These are phyloP conservation scores for Lentinula sp. DNA, from an alignment of 768 basidiomycete genomes.

Conservation along the genomic window DNA sequence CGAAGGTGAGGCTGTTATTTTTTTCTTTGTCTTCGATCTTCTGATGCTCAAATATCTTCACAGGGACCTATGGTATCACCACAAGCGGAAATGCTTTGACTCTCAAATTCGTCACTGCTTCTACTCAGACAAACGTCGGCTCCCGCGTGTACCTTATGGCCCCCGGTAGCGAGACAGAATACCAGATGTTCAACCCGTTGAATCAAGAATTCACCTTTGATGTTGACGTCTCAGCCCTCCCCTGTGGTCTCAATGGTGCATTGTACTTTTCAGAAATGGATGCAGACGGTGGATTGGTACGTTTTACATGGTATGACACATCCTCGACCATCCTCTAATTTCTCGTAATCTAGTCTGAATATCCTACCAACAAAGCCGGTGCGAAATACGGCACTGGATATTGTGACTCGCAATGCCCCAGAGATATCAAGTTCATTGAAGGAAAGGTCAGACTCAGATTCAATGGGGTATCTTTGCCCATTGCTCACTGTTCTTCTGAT, in stretches of 20 bases:
- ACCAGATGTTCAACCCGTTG: conserved; percentile 44
- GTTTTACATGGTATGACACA: background rate
- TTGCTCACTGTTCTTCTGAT: conserved; percentile 17
- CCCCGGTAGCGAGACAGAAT: conserved; percentile 32
- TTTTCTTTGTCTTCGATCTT: background rate
- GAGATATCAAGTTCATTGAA: conserved; percentile 43
- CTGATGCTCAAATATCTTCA: background rate
- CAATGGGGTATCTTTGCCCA: conserved; percentile 22
- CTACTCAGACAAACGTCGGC: conserved; percentile 27
- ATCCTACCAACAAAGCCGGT: conserved; percentile 34
- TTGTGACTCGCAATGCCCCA: conserved; percentile 32
- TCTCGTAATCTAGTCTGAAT: conserved; percentile 16
- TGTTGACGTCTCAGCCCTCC: conserved; percentile 52
- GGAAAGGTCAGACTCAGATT: conserved; percentile 32
- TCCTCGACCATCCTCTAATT: conserved; percentile 25
- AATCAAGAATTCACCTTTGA: conserved; percentile 58
- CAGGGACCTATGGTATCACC: conserved; percentile 46
- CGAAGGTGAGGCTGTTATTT: background rate
- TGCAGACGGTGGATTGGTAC: conserved; percentile 32
- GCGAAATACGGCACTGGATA: conserved; percentile 19
- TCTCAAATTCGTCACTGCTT: conserved; percentile 36
- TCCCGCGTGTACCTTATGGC: conserved; percentile 43
- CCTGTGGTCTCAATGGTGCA: conserved; percentile 57
- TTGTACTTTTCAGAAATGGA: conserved; percentile 60
- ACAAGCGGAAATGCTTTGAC: conserved; percentile 37